Conservation (phyloP, 768 basidiomycete species). For the Xerocomus brunneocitrinus region DNA sequence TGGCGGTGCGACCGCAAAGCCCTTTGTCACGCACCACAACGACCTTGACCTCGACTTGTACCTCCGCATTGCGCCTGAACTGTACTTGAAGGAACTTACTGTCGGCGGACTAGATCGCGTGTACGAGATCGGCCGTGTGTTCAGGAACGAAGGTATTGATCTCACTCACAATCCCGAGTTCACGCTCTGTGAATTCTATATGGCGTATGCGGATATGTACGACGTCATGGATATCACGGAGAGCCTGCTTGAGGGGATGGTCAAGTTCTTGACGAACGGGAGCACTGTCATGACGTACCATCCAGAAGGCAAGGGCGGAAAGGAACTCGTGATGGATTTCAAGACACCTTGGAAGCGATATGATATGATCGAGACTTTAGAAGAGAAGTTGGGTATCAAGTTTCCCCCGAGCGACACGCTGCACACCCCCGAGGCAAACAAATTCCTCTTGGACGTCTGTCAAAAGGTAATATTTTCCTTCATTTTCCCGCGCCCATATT, state of each 20-base stretch:
- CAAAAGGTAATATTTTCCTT: constrained; percentile 53
- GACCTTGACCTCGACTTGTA: constrained; percentile 94
- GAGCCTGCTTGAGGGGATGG: constrained; percentile 81
- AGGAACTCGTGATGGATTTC: constrained; percentile 79
- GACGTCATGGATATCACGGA: constrained; percentile 99
- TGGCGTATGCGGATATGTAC: constrained; percentile 99
- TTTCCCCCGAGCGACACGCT: constrained; percentile 92
- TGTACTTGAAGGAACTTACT: constrained; percentile 95
- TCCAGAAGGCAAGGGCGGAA: constrained; percentile 88
- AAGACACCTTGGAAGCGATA: constrained; percentile 95
- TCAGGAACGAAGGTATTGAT: constrained; percentile 98
- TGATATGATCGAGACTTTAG: constrained; percentile 95
- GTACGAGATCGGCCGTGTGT: constrained; percentile 97
- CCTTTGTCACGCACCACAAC: constrained; percentile 98
- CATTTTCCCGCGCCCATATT: not conserved
- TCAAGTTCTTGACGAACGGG: constrained; percentile 80
- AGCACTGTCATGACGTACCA: constrained; percentile 79
- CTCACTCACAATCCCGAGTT: constrained; percentile 99
- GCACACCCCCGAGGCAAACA: constrained; percentile 82
- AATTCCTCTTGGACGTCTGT: constrained; percentile 81
- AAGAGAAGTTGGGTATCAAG: constrained; percentile 86
- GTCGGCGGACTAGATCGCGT: constrained; percentile 98
- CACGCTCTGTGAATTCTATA: constrained; percentile 99
- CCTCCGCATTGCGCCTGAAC: constrained; percentile 95
- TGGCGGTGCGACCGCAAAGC: constrained; percentile 97